phyloP scores from a whole-genome alignment of 352 stramenopile genomes.

The Phytophthora crassamura region DNA sequence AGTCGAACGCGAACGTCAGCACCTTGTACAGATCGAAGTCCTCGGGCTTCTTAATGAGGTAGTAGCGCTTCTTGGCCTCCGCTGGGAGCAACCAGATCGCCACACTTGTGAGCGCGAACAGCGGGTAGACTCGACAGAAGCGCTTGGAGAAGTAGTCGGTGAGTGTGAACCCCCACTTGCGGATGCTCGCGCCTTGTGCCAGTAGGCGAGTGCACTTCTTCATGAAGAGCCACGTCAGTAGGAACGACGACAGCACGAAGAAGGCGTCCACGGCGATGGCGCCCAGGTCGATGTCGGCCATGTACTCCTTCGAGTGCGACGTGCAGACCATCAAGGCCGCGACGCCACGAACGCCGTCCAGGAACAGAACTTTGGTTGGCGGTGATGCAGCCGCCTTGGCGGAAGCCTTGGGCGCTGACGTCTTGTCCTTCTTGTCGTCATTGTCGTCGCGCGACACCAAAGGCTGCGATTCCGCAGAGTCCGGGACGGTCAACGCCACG shows the following conservation, averaged over 20 bases:
- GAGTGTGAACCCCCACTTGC: conserved; percentile 33
- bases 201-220: conserved; percentile 38
- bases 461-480: not conserved
- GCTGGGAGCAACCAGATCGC: conserved; percentile 32
- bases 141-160: conserved; percentile 57
- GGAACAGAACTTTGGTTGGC: conserved; percentile 37
- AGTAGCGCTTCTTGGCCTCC: conserved; percentile 42
- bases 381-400: not conserved
- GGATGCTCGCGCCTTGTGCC: conserved; percentile 19
- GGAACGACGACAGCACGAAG: conserved; percentile 56
- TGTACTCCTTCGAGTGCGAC: conserved; percentile 40
- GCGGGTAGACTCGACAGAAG: conserved; percentile 63
- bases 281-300: conserved; percentile 36
- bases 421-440: conserved; percentile 13
- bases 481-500: conserved; percentile 5
- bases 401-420: not conserved
- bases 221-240: conserved; percentile 51
- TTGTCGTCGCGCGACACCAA: not conserved
- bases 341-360: conserved; percentile 50
- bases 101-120: conserved; percentile 47
- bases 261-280: conserved; percentile 47
- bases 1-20: conserved; percentile 41
- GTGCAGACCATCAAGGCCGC: conserved; percentile 43
- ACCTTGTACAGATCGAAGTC: conserved; percentile 48
- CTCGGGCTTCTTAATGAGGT: conserved; percentile 31